phyloP scores from a whole-genome alignment of 768 basidiomycete species.

The Panaeolus papilionaceus region DNA sequence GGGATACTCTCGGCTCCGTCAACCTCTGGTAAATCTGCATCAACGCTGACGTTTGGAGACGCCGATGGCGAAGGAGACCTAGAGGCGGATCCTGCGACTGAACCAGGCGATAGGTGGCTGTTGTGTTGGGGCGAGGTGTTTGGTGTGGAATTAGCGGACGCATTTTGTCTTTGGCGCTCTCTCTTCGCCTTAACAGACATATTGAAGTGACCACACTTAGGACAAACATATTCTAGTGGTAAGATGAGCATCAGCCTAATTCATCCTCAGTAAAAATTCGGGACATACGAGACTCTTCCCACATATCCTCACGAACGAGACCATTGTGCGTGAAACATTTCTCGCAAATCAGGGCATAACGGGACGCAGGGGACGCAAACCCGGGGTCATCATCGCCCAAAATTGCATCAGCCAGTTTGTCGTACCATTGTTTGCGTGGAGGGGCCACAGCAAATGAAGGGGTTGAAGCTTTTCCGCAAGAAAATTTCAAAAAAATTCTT shows the following conservation, averaged over 20 bases:
- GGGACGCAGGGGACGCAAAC: constrained; percentile 49
- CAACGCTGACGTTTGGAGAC: constrained; percentile 18
- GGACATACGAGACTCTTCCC: constrained; percentile 81
- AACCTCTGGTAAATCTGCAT: constrained; percentile 29
- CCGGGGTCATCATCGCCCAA: constrained; percentile 76
- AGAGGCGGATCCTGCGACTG: constrained; percentile 14
- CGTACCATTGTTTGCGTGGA: constrained; percentile 82
- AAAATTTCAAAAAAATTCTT: constrained; percentile 16
- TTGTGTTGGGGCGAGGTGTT: constrained; percentile 23
- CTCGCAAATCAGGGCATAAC: constrained; percentile 89
- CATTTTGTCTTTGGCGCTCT: constrained; percentile 25
- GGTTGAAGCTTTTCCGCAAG: constrained; percentile 28
- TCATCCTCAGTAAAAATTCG: constrained; percentile 3
- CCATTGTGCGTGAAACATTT: constrained; percentile 91
- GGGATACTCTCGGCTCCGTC: constrained; percentile 29
- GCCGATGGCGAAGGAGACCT: constrained; percentile 18
- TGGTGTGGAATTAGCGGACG: constrained; percentile 25
- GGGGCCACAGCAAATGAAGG: constrained; percentile 45
- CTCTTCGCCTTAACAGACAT: constrained; percentile 48
- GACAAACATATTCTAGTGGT: constrained; percentile 79
- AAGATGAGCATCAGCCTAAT: constrained; percentile 9
- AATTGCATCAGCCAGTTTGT: constrained; percentile 86
- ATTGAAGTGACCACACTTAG: constrained; percentile 88
- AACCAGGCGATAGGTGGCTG: neutral
- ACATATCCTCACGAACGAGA: constrained; percentile 80